These are phyloP conservation scores for Neofusicoccum cordaticola DNA, from an alignment of 2,329 filamentous ascomycete species.

Conservation along the genomic window DNA sequence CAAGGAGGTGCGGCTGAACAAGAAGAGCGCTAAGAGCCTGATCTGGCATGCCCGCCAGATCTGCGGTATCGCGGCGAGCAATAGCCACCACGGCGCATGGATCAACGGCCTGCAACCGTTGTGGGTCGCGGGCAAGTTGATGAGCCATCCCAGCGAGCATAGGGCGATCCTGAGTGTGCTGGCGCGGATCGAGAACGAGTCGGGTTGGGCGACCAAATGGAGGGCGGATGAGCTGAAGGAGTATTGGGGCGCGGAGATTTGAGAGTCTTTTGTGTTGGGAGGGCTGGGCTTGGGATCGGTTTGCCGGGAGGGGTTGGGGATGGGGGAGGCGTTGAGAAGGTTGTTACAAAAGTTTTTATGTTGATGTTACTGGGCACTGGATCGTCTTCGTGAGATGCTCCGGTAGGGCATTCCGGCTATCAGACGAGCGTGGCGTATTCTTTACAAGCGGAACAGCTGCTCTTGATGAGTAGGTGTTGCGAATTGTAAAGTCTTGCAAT, in stretches of 20 bases:
- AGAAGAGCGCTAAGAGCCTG: conserved; percentile 30
- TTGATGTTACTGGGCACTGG: too few relatives aligned
- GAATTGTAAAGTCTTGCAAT: too few relatives aligned
- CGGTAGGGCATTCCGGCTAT: too few relatives aligned
- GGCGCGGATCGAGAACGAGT: conserved; percentile 51
- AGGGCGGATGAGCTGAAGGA: conserved; percentile 52
- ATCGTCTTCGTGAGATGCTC: too few relatives aligned
- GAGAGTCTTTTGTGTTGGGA: neutral
- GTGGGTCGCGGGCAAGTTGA: conserved; percentile 48
- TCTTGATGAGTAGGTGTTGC: too few relatives aligned
- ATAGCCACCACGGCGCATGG: conserved; percentile 46
- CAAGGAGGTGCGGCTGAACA: conserved; percentile 22
- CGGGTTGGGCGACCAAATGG: conserved; percentile 55
- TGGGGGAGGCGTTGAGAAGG: too few relatives aligned
- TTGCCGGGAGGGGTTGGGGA: too few relatives aligned
- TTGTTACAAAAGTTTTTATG: too few relatives aligned
- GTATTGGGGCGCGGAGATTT: conserved; percentile 45
- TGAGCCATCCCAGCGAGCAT: conserved; percentile 46
- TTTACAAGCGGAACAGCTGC: too few relatives aligned
- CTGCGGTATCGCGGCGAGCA: conserved; percentile 46
- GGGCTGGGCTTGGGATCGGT: too few relatives aligned
- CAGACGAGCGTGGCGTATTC: too few relatives aligned
- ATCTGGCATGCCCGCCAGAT: conserved; percentile 50
- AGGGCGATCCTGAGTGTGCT: conserved; percentile 48
- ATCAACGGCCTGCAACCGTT: conserved; percentile 39